Evolutionary conservation across 768 basidiomycete genomes (phyloP).

Genomic region (Suillus spraguei): DNA sequence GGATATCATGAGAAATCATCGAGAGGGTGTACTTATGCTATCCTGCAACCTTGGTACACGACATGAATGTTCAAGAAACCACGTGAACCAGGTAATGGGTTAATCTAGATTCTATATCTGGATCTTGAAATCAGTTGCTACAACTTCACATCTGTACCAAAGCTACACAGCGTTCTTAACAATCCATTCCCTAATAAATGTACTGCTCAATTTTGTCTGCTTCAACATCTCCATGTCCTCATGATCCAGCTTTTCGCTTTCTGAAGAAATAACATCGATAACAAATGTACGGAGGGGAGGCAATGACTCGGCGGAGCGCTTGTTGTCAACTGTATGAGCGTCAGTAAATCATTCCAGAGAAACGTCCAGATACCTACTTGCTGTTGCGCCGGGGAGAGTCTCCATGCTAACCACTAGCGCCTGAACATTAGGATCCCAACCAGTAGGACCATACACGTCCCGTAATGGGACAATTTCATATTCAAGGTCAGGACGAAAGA

Average conservation of each 20-base stretch:
- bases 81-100: not conserved
- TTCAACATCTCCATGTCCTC: conserved; percentile 72
- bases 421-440: conserved; percentile 84
- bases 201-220: conserved; percentile 91
- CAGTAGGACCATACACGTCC: conserved; percentile 94
- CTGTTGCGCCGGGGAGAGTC: conserved; percentile 72
- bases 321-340: conserved; percentile 55
- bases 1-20: not conserved
- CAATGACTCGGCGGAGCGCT: conserved; percentile 57
- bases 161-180: conserved; percentile 31
- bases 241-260: conserved; percentile 56
- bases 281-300: conserved; percentile 67
- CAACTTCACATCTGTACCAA: not conserved
- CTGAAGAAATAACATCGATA: conserved; percentile 88
- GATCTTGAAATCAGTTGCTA: not conserved
- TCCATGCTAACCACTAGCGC: conserved; percentile 91
- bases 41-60: too few species aligned
- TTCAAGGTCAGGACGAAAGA: conserved; percentile 67
- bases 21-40: not conserved
- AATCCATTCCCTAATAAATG: conserved; percentile 91
- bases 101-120: not conserved
- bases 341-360: conserved; percentile 1
- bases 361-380: conserved; percentile 53
- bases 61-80: not conserved
- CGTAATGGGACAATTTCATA: conserved; percentile 73